These are phyloP conservation scores for Coniochaeta prunicola DNA, from an alignment of 2,329 filamentous ascomycete species.

Conservation along the genomic window DNA sequence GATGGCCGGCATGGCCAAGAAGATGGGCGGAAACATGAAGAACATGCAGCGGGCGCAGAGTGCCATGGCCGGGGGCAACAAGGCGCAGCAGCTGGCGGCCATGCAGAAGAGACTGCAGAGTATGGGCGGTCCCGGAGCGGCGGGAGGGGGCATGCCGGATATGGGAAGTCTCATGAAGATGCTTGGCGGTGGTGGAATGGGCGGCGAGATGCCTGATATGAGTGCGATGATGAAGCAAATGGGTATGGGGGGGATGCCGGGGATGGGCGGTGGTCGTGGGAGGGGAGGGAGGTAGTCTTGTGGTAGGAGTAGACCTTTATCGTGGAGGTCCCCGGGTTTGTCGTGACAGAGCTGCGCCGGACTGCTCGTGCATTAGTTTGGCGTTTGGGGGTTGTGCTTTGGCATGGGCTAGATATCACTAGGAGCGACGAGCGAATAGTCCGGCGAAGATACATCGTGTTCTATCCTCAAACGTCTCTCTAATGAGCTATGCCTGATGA, in stretches of 20 bases:
- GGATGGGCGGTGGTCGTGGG: conserved; percentile 14
- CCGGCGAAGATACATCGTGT: background rate
- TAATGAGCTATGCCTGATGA: background rate
- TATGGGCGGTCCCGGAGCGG: conserved; percentile 71
- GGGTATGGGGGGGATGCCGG: conserved; percentile 48
- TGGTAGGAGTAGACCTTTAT: background rate
- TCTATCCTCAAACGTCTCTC: background rate
- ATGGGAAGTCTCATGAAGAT: conserved; percentile 88
- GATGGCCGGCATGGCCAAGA: conserved; percentile 99
- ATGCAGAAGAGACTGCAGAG: conserved; percentile 94
- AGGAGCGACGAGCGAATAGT: background rate
- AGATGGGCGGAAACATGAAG: conserved; percentile 96
- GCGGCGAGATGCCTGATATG: conserved; percentile 63
- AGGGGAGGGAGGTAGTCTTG: conserved; percentile 4
- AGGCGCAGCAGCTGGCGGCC: conserved; percentile 86
- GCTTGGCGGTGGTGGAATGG: conserved; percentile 64
- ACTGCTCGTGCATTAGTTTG: background rate
- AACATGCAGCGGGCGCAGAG: conserved; percentile 93
- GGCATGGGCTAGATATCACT: background rate
- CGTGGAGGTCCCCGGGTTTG: no score
- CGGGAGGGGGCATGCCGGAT: conserved; percentile 66
- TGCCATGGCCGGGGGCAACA: conserved; percentile 84
- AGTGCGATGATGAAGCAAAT: conserved; percentile 72
- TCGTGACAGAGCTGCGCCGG: background rate
- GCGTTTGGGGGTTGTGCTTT: background rate